Evolutionary conservation across 2,329 filamentous ascomycete species (phyloP).

Genomic region (Diplodia corticola): DNA sequence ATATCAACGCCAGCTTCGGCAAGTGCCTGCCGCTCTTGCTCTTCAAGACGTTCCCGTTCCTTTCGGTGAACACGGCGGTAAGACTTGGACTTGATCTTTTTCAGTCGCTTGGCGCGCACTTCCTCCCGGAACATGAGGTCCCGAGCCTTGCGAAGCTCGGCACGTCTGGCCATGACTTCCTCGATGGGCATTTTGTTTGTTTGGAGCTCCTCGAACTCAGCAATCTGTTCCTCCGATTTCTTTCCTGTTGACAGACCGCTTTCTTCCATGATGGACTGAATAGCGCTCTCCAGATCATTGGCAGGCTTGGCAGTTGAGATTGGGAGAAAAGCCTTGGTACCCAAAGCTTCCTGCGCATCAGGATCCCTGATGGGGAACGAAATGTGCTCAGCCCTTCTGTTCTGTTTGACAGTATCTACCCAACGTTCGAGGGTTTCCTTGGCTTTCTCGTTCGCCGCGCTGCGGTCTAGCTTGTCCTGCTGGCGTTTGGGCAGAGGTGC

Average conservation of each 20-base stretch:
- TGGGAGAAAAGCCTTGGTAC: slow-evolving; percentile 65
- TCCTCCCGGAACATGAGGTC: slow-evolving; percentile 88
- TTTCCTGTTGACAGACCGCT: slow-evolving; percentile 72
- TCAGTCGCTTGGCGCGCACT: slow-evolving; percentile 84
- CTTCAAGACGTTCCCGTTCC: slow-evolving; percentile 62
- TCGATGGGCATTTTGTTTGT: slow-evolving; percentile 71
- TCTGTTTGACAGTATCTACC: slow-evolving; percentile 93
- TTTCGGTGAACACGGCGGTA: slow-evolving; percentile 91
- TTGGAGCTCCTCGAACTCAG: slow-evolving; percentile 68
- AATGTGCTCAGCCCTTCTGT: slow-evolving; percentile 86
- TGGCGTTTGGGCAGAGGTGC: slow-evolving; percentile 82
- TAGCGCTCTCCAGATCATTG: slow-evolving; percentile 81
- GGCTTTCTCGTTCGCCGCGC: slow-evolving; percentile 82
- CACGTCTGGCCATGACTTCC: slow-evolving; percentile 70
- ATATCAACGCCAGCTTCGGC: slow-evolving; percentile 60
- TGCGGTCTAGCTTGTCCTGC: slow-evolving; percentile 80
- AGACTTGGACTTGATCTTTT: slow-evolving; percentile 98
- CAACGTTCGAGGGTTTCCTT: slow-evolving; percentile 88
- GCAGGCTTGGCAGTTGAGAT: slow-evolving; percentile 60
- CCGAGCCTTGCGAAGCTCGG: slow-evolving; percentile 74
- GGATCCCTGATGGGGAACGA: slow-evolving; percentile 81
- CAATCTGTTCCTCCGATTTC: slow-evolving; percentile 59
- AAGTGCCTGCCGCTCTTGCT: slow-evolving; percentile 59
- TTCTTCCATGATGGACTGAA: slow-evolving; percentile 85
- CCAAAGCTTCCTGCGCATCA: slow-evolving; percentile 59